Evolutionary conservation across 352 stramenopile genomes (phyloP).

Genomic region (Phytophthora cactorum): DNA sequence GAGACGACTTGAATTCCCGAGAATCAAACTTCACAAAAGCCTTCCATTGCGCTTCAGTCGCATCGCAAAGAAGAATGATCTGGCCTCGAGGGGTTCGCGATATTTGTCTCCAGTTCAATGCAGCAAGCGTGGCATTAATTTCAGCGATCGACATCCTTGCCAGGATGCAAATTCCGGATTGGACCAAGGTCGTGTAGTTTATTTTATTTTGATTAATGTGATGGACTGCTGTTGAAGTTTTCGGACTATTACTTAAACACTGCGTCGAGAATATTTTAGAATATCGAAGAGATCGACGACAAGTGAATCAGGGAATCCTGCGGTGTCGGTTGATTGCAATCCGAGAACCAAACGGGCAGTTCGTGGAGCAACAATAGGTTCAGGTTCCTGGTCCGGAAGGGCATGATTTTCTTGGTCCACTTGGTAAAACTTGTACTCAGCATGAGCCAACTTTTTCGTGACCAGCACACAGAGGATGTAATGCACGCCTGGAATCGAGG

Average conservation of each 20-base stretch:
- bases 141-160: neutral
- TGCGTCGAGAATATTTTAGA: no score
- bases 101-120: neutral
- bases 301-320: no score
- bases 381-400: neutral
- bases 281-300: no score
- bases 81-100: neutral
- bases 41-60: constrained; percentile 2
- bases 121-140: neutral
- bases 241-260: no score
- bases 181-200: neutral
- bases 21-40: neutral
- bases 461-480: no score
- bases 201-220: neutral
- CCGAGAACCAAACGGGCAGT: no score
- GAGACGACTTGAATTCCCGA: neutral
- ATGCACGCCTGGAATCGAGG: no score
- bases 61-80: neutral
- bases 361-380: neutral
- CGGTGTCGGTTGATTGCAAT: no score
- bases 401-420: neutral
- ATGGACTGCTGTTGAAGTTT: neutral
- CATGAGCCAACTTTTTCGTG: neutral
- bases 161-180: no score
- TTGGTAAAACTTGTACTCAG: neutral